Percentiles rank a stretch among this genome's conserved stretches.
Evolutionary conservation across 768 basidiomycete genomes (phyloP).

Genomic region (Lyophyllum shimeji): DNA sequence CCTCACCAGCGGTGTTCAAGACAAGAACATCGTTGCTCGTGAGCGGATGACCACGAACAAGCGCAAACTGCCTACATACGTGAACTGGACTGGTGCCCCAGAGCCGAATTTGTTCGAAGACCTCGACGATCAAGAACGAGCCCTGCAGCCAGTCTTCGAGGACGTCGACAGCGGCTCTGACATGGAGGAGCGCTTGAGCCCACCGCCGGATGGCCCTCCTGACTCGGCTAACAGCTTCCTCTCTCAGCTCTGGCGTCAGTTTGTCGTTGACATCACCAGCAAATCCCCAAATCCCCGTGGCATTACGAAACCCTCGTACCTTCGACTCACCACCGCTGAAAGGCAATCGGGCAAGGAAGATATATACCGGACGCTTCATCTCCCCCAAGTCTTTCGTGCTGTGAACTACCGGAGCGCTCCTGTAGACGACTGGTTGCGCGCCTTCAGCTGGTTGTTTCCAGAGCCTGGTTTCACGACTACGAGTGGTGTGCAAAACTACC

Average conservation of each 20-base stretch:
- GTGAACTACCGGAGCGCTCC: background rate
- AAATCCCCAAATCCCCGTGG: conserved; percentile 10
- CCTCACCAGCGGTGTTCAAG: background rate
- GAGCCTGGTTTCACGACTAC: background rate
- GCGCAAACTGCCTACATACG: background rate
- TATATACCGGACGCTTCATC: background rate
- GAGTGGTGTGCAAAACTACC: background rate
- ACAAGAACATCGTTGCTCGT: background rate
- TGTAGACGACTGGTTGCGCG: background rate
- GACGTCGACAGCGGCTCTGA: background rate
- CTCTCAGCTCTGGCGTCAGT: conserved; percentile 1
- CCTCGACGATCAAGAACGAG: background rate
- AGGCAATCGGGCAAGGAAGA: background rate
- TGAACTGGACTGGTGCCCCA: background rate
- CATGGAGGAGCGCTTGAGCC: background rate
- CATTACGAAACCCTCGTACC: background rate
- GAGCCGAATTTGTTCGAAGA: background rate
- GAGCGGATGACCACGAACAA: background rate
- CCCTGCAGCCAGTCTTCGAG: background rate
- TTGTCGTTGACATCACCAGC: background rate
- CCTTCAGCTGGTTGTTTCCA: conserved; percentile 5
- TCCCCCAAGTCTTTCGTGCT: background rate
- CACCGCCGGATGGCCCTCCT: background rate
- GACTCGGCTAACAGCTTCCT: background rate
- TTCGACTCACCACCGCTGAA: conserved; percentile 2